A percentile compares a stretch with the other conserved stretches of the same genome.
phyloP scores from a whole-genome alignment of 176 grass and related monocot genomes.

The Phoenix dactylifera region DNA sequence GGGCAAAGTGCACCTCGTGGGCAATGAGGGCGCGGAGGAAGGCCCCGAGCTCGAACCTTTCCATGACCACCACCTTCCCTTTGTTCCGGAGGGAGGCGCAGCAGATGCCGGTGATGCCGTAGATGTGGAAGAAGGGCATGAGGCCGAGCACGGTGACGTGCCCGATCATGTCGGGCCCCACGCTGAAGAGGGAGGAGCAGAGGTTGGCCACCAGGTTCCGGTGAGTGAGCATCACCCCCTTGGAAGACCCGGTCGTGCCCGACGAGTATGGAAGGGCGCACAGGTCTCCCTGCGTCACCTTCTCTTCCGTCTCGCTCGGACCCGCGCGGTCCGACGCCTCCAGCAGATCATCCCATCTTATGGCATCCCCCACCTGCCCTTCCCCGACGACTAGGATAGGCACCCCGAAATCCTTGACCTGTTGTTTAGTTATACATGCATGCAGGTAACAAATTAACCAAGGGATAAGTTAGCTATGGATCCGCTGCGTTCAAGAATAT shows the following conservation, averaged over 20 bases:
- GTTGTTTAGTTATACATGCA: background rate
- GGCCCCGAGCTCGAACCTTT: slow-evolving; percentile 53
- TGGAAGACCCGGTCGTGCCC: slow-evolving; percentile 73
- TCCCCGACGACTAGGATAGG: slow-evolving; percentile 35
- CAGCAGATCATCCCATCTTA: slow-evolving; percentile 62
- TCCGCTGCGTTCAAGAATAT: background rate
- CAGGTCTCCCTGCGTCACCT: slow-evolving; percentile 39
- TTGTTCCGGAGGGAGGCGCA: slow-evolving; percentile 64
- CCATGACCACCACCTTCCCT: slow-evolving; percentile 88
- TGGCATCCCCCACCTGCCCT: slow-evolving; percentile 4
- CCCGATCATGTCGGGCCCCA: slow-evolving; percentile 26
- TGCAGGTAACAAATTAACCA: too few species aligned
- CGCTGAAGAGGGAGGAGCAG: slow-evolving; percentile 49
- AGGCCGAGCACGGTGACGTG: slow-evolving; percentile 45
- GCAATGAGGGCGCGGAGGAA: slow-evolving; percentile 45
- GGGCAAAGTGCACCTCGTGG: slow-evolving; percentile 67
- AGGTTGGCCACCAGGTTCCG: slow-evolving; percentile 83
- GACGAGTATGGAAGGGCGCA: slow-evolving; percentile 83
- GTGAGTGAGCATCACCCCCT: slow-evolving; percentile 89
- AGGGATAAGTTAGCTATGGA: too few species aligned
- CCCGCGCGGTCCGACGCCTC: slow-evolving; percentile 43
- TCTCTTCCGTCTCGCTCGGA: slow-evolving; percentile 13
- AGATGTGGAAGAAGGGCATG: slow-evolving; percentile 95
- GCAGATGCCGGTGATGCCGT: slow-evolving; percentile 83
- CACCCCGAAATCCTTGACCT: slow-evolving; percentile 49